Percentiles rank a stretch among this genome's conserved stretches.
Conservation (phyloP, 176 grass and related monocot species). For the Avena sativa region DNA sequence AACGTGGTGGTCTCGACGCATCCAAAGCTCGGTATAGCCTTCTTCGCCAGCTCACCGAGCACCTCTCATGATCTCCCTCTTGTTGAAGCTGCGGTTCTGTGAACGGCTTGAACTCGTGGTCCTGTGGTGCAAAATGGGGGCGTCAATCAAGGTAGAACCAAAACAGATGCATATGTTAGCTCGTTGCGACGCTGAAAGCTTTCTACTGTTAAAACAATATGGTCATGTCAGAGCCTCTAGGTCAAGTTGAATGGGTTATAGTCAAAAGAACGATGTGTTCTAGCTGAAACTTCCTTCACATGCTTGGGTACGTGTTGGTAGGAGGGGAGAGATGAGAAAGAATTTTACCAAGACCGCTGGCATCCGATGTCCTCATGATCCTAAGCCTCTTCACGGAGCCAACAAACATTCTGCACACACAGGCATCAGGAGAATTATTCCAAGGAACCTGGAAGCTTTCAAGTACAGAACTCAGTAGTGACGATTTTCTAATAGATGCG, state of each 20-base stretch:
- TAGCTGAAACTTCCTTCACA: neutral
- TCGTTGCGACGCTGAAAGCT: neutral
- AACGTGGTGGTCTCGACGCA: neutral
- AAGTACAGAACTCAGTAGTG: neutral
- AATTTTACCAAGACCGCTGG: conserved; percentile 57
- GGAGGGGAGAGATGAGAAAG: neutral
- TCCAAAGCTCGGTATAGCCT: conserved; percentile 38
- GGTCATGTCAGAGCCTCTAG: neutral
- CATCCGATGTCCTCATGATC: conserved; percentile 78
- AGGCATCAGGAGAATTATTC: conserved; percentile 9
- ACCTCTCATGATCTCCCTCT: conserved; percentile 31
- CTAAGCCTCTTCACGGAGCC: conserved; percentile 71
- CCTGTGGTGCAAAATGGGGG: conserved; percentile 11
- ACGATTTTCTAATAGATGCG: neutral
- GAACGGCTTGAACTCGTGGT: conserved; percentile 13
- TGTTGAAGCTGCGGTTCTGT: conserved; percentile 36
- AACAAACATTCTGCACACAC: conserved; percentile 66
- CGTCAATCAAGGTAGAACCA: neutral
- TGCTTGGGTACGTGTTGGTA: neutral
- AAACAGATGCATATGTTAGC: neutral
- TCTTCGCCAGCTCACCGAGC: neutral
- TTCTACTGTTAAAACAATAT: neutral
- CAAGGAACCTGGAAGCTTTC: neutral
- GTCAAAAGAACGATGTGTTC: neutral
- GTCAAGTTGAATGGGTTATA: neutral